Percentiles rank a stretch among this genome's conserved stretches.
These are phyloP conservation scores for Colletotrichum sp. DNA, from an alignment of 2,329 filamentous ascomycete species.

Conservation along the genomic window DNA sequence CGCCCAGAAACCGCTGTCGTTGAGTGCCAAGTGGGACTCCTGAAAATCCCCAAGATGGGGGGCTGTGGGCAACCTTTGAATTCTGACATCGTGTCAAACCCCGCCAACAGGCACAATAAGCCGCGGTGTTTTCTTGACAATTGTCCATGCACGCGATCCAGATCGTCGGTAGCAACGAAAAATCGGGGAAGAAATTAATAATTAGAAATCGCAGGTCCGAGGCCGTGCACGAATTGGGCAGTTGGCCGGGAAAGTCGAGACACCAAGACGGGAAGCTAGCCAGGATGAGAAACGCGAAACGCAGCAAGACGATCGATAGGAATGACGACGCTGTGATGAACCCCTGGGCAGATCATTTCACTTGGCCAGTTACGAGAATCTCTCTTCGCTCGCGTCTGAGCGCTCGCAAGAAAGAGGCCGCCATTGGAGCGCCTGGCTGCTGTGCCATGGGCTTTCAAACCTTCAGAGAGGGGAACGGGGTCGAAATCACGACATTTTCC, in stretches of 20 bases:
- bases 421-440: not conserved
- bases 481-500: not conserved
- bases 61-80: not conserved
- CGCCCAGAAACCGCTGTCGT: not conserved
- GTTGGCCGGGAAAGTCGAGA: not conserved
- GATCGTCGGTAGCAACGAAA: not conserved
- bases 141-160: not conserved
- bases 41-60: not conserved
- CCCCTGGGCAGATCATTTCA: not conserved
- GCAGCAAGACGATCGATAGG: not conserved
- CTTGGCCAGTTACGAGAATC: not conserved
- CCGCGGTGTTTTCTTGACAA: not conserved
- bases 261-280: not conserved
- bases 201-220: not conserved
- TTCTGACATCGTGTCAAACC: not conserved
- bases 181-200: not conserved
- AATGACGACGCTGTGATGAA: not conserved
- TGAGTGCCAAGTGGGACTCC: slow-evolving; percentile 13
- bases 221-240: not conserved
- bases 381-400: not conserved
- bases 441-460: not conserved
- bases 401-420: not conserved
- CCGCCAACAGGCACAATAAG: not conserved
- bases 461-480: not conserved
- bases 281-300: slow-evolving; percentile 6